Conservation (phyloP, 2,329 filamentous ascomycete genomes). For the Penicillium crustosum region DNA sequence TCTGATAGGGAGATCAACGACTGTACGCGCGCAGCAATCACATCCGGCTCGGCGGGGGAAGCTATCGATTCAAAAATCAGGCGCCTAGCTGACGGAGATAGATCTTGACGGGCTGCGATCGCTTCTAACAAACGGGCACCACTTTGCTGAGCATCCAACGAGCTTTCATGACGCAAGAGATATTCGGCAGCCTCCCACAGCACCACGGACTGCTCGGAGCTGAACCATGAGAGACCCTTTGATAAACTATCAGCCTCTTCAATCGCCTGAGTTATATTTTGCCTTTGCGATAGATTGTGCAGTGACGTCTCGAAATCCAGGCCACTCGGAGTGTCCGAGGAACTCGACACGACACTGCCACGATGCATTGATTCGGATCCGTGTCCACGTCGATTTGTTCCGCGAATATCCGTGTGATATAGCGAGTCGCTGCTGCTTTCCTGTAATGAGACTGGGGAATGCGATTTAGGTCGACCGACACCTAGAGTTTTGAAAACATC, state of each 20-base stretch:
- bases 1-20: constrained; percentile 44
- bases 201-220: constrained; percentile 40
- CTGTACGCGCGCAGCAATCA: constrained; percentile 41
- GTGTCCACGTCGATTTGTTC: constrained; percentile 33
- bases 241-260: constrained; percentile 42
- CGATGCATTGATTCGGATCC: constrained; percentile 46
- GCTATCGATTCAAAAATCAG: constrained; percentile 40
- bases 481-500: constrained; percentile 47
- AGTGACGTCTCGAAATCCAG: constrained; percentile 43
- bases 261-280: constrained; percentile 36
- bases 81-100: constrained; percentile 37
- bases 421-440: constrained; percentile 34
- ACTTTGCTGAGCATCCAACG: constrained; percentile 37
- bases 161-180: constrained; percentile 38
- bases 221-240: constrained; percentile 37
- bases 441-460: constrained; percentile 36
- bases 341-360: constrained; percentile 39
- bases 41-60: constrained; percentile 35
- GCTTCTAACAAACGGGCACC: constrained; percentile 39
- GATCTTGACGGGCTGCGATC: constrained; percentile 40
- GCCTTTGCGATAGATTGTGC: constrained; percentile 35
- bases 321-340: constrained; percentile 39
- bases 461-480: constrained; percentile 40
- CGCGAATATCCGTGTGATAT: constrained; percentile 35
- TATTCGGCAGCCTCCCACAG: constrained; percentile 43